Conservation (phyloP, 163 green algal genomes). For the Volvox carteri region DNA sequence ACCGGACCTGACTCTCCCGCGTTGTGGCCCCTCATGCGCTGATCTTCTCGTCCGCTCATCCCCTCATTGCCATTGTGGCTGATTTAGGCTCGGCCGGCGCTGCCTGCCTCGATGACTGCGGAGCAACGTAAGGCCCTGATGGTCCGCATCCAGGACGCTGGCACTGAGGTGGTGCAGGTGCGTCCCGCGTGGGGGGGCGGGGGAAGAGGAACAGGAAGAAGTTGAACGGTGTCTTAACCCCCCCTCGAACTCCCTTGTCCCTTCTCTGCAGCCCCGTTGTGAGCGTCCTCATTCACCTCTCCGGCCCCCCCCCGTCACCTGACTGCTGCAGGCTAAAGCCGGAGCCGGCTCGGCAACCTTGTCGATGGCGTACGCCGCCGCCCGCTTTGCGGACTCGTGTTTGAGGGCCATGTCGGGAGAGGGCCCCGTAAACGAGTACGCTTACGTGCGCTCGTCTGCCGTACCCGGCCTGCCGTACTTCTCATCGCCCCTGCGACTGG, state of each 20-base stretch:
- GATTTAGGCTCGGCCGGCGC: constrained; percentile 60
- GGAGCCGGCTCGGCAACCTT: constrained; percentile 94
- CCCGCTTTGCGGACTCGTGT: constrained; percentile 93
- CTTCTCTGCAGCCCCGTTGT: no score
- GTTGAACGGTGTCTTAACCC: no score
- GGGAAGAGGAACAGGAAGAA: no score
- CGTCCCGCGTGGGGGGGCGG: no score
- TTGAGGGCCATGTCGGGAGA: constrained; percentile 94
- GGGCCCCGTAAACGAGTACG: constrained; percentile 88
- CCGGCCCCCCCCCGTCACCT: neutral
- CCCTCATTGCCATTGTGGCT: no score
- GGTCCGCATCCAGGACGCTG: constrained; percentile 93
- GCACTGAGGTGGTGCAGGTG: constrained; percentile 94
- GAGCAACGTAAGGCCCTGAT: constrained; percentile 78
- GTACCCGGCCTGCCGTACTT: constrained; percentile 92
- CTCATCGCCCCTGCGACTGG: constrained; percentile 70
- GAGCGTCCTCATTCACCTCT: neutral
- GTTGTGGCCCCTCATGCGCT: no score
- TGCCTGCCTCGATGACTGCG: constrained; percentile 30
- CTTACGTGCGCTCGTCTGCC: constrained; percentile 78
- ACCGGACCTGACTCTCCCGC: no score
- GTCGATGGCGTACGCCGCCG: constrained; percentile 97
- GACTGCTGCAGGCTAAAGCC: constrained; percentile 85
- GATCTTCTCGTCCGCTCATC: no score
- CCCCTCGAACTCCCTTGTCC: no score